Base-by-base conservation (phyloP, 2,329 filamentous ascomycete species). In the Aspergillus novoparasiticus region DNA sequence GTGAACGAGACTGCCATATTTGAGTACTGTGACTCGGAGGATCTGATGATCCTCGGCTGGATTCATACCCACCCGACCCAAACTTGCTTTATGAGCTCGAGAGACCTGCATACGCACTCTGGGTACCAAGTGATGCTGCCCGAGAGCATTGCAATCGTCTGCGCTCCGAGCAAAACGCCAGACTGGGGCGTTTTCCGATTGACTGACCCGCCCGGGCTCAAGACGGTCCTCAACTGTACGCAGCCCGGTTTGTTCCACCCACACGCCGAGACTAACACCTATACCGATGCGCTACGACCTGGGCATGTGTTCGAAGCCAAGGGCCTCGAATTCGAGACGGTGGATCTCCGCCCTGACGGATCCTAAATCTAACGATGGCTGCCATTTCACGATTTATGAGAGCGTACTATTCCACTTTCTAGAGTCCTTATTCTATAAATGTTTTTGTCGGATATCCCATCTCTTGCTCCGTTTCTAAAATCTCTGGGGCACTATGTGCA, bases 31-130 rank as follows among this genome's bases (percentile, higher is more conserved):
- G 91, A 95, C 71, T 85, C 84, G 6, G 87, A 96, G 72, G 91
- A 96, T 64, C 79, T 98, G 41, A 87, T 97, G 77, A 88, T 96
- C 59, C 85, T 97, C 6, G 94, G 94, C 45, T 99, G 95, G 95
- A 99, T 99, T 65, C 95, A 99, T 75, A 99, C 95, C 0, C 95
- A 99, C 76, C 95, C 95, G 0, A 93, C 90, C 0, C 95, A 99
- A 80, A 96, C 93, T 0, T 99, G 95, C 78, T 99, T 99, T 76
- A 96, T 99, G 92, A 97, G 93, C 75, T 95, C 91, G 56, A 85
- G 94, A 57, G 95, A 99, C 74, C 76, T 98, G 68, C 95, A 99
- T 75, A 99, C 96, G 0, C 94, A 97, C 74, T 89, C 90, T 3
- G 93, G 93, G 12, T 98, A 97, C 76, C 95, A 99, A 78, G 89